phyloP scores from a whole-genome alignment of 2,329 filamentous ascomycete genomes.

The Colletotrichum sp. region DNA sequence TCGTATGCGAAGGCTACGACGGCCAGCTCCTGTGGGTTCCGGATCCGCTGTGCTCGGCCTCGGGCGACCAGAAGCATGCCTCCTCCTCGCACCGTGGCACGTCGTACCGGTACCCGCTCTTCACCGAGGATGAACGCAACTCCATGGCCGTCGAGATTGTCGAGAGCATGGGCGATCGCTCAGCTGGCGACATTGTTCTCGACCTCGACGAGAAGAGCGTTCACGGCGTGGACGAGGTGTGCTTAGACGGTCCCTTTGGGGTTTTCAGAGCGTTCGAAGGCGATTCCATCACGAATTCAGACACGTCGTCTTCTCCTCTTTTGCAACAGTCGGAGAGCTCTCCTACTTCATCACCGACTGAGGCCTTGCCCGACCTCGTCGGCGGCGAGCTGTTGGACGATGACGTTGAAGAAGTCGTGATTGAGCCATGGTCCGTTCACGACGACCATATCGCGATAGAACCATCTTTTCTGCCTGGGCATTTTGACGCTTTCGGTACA shows the following conservation, averaged over 20 bases:
- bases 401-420: background rate
- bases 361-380: background rate
- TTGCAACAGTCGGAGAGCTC: background rate
- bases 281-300: background rate
- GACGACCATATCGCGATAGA: background rate
- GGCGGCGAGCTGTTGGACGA: background rate
- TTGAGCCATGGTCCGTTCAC: slow-evolving; percentile 1
- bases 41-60: slow-evolving; percentile 25
- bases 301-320: background rate
- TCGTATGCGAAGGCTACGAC: slow-evolving; percentile 44
- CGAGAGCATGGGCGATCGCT: slow-evolving; percentile 31
- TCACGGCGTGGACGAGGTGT: background rate
- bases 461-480: background rate
- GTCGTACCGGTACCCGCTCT: slow-evolving; percentile 45
- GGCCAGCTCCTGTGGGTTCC: slow-evolving; percentile 36
- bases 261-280: slow-evolving; percentile 9
- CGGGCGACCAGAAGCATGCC: background rate
- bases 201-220: slow-evolving; percentile 25
- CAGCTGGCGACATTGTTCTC: slow-evolving; percentile 24
- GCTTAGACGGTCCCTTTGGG: slow-evolving; percentile 20
- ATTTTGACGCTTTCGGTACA: background rate
- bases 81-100: slow-evolving; percentile 14
- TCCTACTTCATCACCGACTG: background rate
- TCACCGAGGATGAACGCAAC: slow-evolving; percentile 39
- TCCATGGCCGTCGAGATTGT: slow-evolving; percentile 38